These are phyloP conservation scores for Candida boidinii DNA, from an alignment of 805 yeast genomes.

Conservation along the genomic window DNA sequence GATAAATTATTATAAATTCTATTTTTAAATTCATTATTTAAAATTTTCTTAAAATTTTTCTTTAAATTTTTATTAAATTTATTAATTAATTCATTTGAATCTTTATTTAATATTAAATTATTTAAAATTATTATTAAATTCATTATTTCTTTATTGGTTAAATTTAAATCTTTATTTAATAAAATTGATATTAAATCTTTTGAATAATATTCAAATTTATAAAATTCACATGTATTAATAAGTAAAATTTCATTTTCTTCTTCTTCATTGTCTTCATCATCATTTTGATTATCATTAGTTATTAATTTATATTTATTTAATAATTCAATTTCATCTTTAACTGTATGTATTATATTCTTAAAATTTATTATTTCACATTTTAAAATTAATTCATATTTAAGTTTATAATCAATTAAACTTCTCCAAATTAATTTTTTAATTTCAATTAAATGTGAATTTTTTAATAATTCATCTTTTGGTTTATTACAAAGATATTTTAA, in stretches of 20 bases:
- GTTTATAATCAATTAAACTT: conserved; percentile 13
- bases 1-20: not conserved
- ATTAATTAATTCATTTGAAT: conserved; percentile 14
- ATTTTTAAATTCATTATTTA: conserved; percentile 3
- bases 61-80: conserved; percentile 14
- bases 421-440: conserved; percentile 26
- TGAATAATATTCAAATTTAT: conserved; percentile 5
- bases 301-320: too few species aligned
- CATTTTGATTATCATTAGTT: conserved; percentile 8
- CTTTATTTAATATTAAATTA: conserved; percentile 11
- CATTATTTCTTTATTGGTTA: conserved; percentile 7
- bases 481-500: conserved; percentile 20
- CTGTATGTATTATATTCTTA: not conserved
- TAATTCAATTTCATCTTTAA: not conserved
- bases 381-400: conserved; percentile 12
- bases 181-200: not conserved
- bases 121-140: conserved; percentile 17
- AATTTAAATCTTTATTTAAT: conserved; percentile 2
- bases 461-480: conserved; percentile 6
- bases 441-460: conserved; percentile 23
- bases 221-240: conserved; percentile 7
- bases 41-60: conserved; percentile 9
- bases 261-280: conserved; percentile 9
- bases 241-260: conserved; percentile 12
- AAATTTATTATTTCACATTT: not conserved